Percentiles rank a stretch among this genome's conserved stretches.
These are phyloP conservation scores for Malus sylvestris DNA, from an alignment of 306 rosid species.

Conservation along the genomic window DNA sequence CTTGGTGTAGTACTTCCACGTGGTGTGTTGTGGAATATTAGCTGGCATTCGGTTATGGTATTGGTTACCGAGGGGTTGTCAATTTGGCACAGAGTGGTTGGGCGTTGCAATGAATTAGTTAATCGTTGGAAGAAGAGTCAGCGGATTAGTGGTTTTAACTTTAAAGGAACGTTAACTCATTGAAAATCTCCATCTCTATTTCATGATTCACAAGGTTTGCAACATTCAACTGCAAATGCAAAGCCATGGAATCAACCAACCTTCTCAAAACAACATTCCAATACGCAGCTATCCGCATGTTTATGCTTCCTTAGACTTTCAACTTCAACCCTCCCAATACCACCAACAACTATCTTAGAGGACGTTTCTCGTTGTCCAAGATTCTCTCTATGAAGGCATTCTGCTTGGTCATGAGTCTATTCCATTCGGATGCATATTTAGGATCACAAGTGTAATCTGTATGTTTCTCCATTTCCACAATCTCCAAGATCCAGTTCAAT, in stretches of 20 bases:
- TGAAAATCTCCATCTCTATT: not conserved
- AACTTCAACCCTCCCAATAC: not conserved
- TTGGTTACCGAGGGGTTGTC: not conserved
- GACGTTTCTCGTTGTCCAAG: not conserved
- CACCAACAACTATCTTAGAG: not conserved
- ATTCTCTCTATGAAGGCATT: not conserved
- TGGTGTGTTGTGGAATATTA: not conserved
- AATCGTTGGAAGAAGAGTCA: constrained; percentile 24
- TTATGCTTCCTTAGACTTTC: not conserved
- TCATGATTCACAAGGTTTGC: not conserved
- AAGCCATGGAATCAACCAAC: not conserved
- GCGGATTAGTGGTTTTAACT: not conserved
- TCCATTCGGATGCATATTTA: not conserved
- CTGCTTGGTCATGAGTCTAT: not conserved
- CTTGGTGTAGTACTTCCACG: not conserved
- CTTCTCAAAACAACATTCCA: not conserved
- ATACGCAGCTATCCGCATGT: not conserved
- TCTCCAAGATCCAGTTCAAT: not conserved
- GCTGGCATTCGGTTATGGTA: not conserved
- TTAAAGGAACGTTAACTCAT: not conserved
- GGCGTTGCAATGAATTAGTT: not conserved
- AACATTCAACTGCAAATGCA: not conserved
- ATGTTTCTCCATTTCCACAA: not conserved
- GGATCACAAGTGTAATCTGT: not conserved
- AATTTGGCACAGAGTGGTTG: not conserved